Percentiles rank a stretch among this genome's conserved stretches.
These are phyloP conservation scores for Claviceps digitariae DNA, from an alignment of 2,329 filamentous ascomycete genomes.

Conservation along the genomic window DNA sequence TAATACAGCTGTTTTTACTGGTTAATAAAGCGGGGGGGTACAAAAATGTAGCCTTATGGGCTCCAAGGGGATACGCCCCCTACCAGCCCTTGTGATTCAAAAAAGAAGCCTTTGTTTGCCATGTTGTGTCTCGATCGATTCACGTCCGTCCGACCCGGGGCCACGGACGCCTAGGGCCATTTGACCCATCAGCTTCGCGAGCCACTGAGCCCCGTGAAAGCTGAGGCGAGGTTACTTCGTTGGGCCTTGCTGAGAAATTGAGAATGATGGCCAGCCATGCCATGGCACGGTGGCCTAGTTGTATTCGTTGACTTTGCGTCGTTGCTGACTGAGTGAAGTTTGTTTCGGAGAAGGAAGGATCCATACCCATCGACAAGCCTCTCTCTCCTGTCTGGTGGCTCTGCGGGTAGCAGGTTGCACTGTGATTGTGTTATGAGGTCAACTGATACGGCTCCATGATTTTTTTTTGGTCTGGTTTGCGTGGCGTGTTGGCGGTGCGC, in stretches of 20 bases:
- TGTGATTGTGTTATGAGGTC: too few relatives aligned
- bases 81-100: not conserved
- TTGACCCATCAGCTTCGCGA: not conserved
- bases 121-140: not conserved
- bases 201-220: not conserved
- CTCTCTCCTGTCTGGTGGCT: too few relatives aligned
- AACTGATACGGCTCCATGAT: too few relatives aligned
- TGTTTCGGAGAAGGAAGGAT: not conserved
- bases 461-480: too few relatives aligned
- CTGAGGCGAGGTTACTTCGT: not conserved
- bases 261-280: not conserved
- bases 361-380: too few relatives aligned
- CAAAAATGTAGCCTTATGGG: too few relatives aligned
- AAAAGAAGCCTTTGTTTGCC: not conserved
- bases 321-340: too few relatives aligned
- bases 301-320: not conserved
- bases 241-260: not conserved
- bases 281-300: not conserved
- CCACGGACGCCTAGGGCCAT: not conserved
- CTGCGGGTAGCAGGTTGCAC: too few relatives aligned
- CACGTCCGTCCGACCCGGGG: not conserved
- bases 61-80: not conserved
- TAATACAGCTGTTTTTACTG: too few relatives aligned
- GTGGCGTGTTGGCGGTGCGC: not conserved
- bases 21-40: too few relatives aligned